phyloP scores from a whole-genome alignment of 345 rosid genomes.

The Gossypium sturtianum region DNA sequence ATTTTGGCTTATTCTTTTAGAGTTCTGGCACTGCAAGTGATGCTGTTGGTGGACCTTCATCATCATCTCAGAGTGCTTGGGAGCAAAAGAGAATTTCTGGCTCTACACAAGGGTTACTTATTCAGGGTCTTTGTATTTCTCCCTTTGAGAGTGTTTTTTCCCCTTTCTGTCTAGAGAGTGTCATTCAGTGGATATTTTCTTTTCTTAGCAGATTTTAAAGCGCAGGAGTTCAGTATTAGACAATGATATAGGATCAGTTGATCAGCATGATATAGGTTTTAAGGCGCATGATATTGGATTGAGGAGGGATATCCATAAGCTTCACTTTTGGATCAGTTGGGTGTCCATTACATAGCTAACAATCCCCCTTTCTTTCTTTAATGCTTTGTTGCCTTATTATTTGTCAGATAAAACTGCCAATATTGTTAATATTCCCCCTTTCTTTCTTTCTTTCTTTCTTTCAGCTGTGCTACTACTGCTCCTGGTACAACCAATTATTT shows the following conservation, averaged over 20 bases:
- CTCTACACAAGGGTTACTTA: constrained; percentile 47
- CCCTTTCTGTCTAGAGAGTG: background rate
- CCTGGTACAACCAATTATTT: constrained; percentile 35
- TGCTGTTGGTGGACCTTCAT: constrained; percentile 32
- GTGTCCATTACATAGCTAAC: too few species aligned
- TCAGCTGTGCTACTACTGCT: constrained; percentile 43
- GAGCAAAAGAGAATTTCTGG: constrained; percentile 49
- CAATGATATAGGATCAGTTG: constrained; percentile 65
- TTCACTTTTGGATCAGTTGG: too few species aligned
- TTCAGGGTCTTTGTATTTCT: background rate
- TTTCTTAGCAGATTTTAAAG: constrained; percentile 54
- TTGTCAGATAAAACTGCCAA: too few species aligned
- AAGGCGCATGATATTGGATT: too few species aligned
- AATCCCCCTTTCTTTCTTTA: too few species aligned
- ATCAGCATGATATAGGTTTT: too few species aligned
- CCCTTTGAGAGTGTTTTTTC: background rate
- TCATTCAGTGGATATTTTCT: constrained; percentile 9
- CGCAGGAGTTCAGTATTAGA: constrained; percentile 75
- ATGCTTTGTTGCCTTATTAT: too few species aligned
- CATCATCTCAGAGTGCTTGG: constrained; percentile 38
- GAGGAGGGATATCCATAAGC: too few species aligned
- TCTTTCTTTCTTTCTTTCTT: background rate
- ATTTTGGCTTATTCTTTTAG: constrained; percentile 26
- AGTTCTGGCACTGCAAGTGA: constrained; percentile 26
- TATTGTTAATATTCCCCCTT: too few species aligned